A percentile compares a stretch with the other conserved stretches of the same genome.
Evolutionary conservation across 2,329 filamentous ascomycete species (phyloP).

Genomic region (Colletotrichum siamense): DNA sequence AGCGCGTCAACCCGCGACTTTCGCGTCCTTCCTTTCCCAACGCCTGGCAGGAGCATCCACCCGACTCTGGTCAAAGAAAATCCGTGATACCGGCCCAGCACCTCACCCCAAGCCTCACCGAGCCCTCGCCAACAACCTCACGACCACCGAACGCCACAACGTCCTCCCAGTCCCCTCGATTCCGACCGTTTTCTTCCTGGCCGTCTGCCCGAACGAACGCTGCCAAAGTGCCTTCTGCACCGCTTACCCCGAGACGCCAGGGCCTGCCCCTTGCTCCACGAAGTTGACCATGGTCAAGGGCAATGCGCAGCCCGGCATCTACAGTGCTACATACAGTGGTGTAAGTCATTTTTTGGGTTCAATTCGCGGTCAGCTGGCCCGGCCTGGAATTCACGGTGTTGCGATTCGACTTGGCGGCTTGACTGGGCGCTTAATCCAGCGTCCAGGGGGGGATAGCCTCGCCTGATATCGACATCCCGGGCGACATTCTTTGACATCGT

Average conservation of each 20-base stretch:
- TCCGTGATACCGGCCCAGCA: conserved; percentile 3
- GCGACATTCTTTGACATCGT: too few relatives aligned
- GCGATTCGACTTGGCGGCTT: not conserved
- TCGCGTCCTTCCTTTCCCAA: conserved; percentile 14
- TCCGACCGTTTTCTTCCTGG: not conserved
- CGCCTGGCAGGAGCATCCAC: conserved; percentile 13
- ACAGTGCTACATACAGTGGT: conserved; percentile 73
- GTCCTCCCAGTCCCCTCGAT: not conserved
- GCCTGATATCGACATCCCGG: not conserved
- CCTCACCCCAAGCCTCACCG: conserved; percentile 8
- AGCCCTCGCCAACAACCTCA: not conserved
- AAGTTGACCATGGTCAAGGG: conserved; percentile 51
- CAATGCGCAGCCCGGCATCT: conserved; percentile 54
- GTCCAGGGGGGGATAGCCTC: conserved; percentile 1
- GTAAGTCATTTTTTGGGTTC: conserved; percentile 48
- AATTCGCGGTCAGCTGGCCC: not conserved
- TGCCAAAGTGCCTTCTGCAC: not conserved
- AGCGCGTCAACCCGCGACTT: conserved; percentile 14
- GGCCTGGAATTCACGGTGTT: not conserved
- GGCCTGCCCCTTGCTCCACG: conserved; percentile 17
- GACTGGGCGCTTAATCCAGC: not conserved
- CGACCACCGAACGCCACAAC: not conserved
- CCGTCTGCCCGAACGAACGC: not conserved
- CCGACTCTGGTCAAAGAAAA: conserved; percentile 15
- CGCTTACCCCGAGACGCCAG: not conserved